These are phyloP conservation scores for Jaminaea rosea DNA, from an alignment of 1,284 basidiomycete genomes.

Conservation along the genomic window DNA sequence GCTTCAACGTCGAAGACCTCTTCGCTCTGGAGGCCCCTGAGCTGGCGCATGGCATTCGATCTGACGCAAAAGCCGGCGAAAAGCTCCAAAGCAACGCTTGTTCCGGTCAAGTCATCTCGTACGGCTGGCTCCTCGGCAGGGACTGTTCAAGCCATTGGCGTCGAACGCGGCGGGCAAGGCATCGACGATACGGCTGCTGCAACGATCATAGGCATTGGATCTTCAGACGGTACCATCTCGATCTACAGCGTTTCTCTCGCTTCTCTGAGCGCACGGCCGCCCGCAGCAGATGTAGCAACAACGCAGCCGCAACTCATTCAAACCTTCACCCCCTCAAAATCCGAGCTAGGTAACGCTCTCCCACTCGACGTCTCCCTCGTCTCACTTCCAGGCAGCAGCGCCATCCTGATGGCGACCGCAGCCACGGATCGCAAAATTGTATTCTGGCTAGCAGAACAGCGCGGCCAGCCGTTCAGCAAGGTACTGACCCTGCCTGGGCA, in stretches of 20 bases:
- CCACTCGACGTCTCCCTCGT: slow-evolving; percentile 36
- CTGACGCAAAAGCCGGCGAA: too few relatives aligned
- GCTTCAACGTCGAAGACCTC: background rate
- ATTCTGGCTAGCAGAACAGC: slow-evolving; percentile 11
- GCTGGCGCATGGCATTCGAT: background rate
- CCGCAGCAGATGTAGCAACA: background rate
- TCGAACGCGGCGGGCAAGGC: background rate
- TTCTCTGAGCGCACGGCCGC: too few relatives aligned
- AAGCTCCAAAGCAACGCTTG: too few relatives aligned
- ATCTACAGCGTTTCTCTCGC: slow-evolving; percentile 16
- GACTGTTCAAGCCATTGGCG: background rate
- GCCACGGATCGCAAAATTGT: slow-evolving; percentile 34
- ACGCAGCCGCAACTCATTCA: slow-evolving; percentile 11
- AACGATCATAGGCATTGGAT: slow-evolving; percentile 25
- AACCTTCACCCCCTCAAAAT: slow-evolving; percentile 10
- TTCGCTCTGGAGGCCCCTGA: background rate
- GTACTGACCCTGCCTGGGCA: slow-evolving; percentile 35
- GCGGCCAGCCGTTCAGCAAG: slow-evolving; percentile 7
- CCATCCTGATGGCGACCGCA: slow-evolving; percentile 28
- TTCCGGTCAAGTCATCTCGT: too few relatives aligned
- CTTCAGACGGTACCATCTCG: slow-evolving; percentile 27
- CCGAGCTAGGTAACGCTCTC: slow-evolving; percentile 21
- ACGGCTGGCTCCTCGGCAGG: too few relatives aligned
- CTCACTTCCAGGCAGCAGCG: background rate
- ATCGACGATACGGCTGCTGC: background rate